Conservation (phyloP, 2,329 filamentous ascomycete species). For the Apiospora phragmitis region DNA sequence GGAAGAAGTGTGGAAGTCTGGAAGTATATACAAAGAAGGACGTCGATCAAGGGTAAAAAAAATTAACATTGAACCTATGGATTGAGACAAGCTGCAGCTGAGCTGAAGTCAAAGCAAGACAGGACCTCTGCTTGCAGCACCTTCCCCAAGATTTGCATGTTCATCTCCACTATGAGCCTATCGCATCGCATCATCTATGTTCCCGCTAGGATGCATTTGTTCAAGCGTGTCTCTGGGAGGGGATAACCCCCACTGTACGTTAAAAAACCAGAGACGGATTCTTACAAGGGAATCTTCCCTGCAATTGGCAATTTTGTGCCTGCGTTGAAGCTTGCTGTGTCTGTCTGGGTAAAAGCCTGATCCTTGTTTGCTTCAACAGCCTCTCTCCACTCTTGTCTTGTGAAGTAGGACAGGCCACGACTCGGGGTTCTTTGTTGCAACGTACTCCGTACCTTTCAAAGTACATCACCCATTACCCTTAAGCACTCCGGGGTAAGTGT, state of each 20-base stretch:
- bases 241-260: background rate
- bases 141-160: conserved; percentile 5
- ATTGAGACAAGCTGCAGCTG: conserved; percentile 5
- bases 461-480: background rate
- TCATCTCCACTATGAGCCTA: conserved; percentile 3
- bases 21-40: background rate
- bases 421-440: background rate
- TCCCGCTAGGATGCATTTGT: conserved; percentile 7
- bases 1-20: background rate
- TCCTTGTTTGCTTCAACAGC: background rate
- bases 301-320: background rate
- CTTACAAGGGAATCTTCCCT: background rate
- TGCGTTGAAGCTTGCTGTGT: background rate
- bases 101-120: conserved; percentile 8
- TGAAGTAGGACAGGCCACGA: background rate
- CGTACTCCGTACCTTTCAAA: background rate
- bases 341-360: background rate
- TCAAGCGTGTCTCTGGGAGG: background rate
- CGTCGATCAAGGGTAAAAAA: background rate
- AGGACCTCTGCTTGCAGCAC: background rate
- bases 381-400: background rate
- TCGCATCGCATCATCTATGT: conserved; percentile 11
- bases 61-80: background rate
- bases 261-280: background rate
- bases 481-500: background rate